These are phyloP conservation scores for Ramaria sp. DNA, from an alignment of 768 basidiomycete species.

Conservation along the genomic window DNA sequence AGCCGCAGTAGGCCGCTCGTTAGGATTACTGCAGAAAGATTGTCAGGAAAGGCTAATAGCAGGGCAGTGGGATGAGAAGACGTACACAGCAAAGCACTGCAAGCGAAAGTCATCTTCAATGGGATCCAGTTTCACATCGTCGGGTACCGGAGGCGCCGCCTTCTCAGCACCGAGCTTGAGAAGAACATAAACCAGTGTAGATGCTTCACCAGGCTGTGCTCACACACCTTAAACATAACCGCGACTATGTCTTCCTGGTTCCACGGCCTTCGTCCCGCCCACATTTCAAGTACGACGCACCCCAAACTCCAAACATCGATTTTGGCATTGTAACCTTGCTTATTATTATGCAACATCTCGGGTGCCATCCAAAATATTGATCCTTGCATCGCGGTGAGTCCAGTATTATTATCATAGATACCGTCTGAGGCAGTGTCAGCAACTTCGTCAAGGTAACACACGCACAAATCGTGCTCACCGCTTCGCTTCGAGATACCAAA, in stretches of 20 bases:
- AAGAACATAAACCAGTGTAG: neutral
- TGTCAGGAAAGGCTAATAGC: neutral
- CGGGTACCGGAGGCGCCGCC: constrained; percentile 81
- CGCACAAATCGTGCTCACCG: constrained; percentile 17
- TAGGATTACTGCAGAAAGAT: constrained; percentile 50
- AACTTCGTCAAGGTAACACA: neutral
- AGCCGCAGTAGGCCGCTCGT: constrained; percentile 67
- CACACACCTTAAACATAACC: constrained; percentile 84
- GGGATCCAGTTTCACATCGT: constrained; percentile 62
- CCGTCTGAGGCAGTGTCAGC: constrained; percentile 41
- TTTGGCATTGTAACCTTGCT: constrained; percentile 84
- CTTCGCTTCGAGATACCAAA: constrained; percentile 97
- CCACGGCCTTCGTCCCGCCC: constrained; percentile 96
- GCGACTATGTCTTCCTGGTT: constrained; percentile 79
- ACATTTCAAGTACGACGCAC: constrained; percentile 99
- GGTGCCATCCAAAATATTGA: constrained; percentile 99
- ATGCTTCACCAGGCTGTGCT: neutral
- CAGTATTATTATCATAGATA: constrained; percentile 59
- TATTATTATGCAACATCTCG: constrained; percentile 79
- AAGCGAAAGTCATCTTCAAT: constrained; percentile 78
- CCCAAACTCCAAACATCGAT: constrained; percentile 99
- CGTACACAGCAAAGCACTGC: constrained; percentile 84
- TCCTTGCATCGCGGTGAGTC: constrained; percentile 90
- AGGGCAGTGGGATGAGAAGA: constrained; percentile 5
- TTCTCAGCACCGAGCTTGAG: constrained; percentile 73